These are phyloP conservation scores for Mitosporidium daphniae DNA, from an alignment of 371 early-diverging fungal species.

Conservation along the genomic window DNA sequence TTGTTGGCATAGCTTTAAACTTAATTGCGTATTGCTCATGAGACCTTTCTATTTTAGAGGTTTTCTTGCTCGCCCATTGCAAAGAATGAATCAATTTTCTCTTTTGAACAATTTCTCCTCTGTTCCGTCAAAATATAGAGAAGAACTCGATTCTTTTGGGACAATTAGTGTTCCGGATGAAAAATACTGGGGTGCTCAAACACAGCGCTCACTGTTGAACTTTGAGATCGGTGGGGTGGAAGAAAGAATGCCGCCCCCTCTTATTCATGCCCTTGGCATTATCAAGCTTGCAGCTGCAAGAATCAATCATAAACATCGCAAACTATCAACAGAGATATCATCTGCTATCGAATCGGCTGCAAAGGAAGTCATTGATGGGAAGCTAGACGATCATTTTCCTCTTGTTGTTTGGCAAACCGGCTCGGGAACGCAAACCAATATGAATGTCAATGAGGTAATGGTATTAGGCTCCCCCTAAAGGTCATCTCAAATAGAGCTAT, in stretches of 20 bases:
- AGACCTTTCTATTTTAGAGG: no score
- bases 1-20: no score
- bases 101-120: no score
- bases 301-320: constrained; percentile 45
- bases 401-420: constrained; percentile 82
- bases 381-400: constrained; percentile 52
- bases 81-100: no score
- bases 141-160: constrained; percentile 73
- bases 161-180: constrained; percentile 56
- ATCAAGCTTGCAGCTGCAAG: constrained; percentile 61
- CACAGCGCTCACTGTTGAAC: constrained; percentile 56
- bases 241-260: constrained; percentile 62
- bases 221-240: constrained; percentile 61
- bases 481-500: constrained; percentile 80
- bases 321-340: constrained; percentile 2
- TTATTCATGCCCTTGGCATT: constrained; percentile 58
- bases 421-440: constrained; percentile 83
- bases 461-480: constrained; percentile 4
- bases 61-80: no score
- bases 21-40: no score
- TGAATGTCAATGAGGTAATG: constrained; percentile 46
- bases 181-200: constrained; percentile 79
- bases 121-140: no score
- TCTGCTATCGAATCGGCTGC: background rate
- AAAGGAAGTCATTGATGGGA: constrained; percentile 33